Conservation (phyloP, 2,329 filamentous ascomycete species). For the Elsinoe fawcettii region DNA sequence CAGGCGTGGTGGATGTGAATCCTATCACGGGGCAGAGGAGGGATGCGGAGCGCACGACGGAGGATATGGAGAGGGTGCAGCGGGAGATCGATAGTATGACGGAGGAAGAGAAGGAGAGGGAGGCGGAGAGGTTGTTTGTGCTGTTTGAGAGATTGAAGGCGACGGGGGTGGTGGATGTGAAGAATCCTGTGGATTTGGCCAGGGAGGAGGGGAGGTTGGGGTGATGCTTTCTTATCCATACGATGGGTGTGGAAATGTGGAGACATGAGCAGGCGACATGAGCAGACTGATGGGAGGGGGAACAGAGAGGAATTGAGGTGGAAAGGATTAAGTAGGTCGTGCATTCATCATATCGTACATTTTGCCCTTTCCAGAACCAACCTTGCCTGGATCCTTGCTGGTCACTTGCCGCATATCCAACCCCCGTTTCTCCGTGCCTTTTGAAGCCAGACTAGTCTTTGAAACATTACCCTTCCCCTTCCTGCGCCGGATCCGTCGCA, state of each 20-base stretch:
- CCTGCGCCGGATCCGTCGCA: background rate
- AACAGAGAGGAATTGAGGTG: background rate
- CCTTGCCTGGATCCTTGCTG: background rate
- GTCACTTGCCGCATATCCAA: background rate
- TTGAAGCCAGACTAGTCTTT: background rate
- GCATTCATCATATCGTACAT: slow-evolving; percentile 12
- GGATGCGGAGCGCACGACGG: slow-evolving; percentile 24
- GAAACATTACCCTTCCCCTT: background rate
- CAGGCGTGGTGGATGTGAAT: slow-evolving; percentile 50
- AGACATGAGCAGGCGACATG: too few species aligned
- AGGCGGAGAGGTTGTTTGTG: slow-evolving; percentile 83
- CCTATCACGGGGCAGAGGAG: slow-evolving; percentile 76
- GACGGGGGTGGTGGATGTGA: slow-evolving; percentile 67
- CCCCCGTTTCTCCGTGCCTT: background rate
- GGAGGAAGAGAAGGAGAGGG: slow-evolving; percentile 80
- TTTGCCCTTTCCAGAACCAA: background rate
- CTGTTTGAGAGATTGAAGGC: slow-evolving; percentile 81
- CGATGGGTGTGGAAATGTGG: slow-evolving; percentile 34
- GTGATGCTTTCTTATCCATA: slow-evolving; percentile 34
- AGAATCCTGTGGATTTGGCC: slow-evolving; percentile 70
- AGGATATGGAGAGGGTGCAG: slow-evolving; percentile 60
- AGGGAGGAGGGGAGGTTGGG: slow-evolving; percentile 62
- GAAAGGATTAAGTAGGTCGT: slow-evolving; percentile 8
- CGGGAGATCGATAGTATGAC: slow-evolving; percentile 67
- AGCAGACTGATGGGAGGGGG: too few species aligned